phyloP scores from a whole-genome alignment of 2,329 filamentous ascomycete species.

The Neobulgaria alba region DNA sequence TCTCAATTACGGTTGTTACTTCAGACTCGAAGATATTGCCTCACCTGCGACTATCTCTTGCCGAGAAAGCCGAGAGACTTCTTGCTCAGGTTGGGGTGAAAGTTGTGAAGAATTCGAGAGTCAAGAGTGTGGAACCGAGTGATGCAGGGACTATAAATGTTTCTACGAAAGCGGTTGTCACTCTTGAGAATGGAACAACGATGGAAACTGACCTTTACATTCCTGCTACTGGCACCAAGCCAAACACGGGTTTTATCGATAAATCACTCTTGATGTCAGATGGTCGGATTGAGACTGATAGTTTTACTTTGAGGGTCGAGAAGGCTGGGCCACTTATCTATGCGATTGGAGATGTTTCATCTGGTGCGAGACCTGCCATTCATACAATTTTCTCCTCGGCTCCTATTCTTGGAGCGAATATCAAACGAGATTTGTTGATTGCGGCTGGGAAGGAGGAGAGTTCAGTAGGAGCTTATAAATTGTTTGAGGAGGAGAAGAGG shows the following conservation, averaged over 20 bases:
- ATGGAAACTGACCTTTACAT: constrained; percentile 40
- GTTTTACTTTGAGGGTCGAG: constrained; percentile 32
- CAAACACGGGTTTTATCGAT: constrained; percentile 35
- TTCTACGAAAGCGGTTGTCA: constrained; percentile 28
- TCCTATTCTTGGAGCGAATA: constrained; percentile 38
- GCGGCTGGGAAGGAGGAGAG: constrained; percentile 23
- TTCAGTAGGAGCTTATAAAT: constrained; percentile 23
- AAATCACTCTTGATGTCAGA: constrained; percentile 27
- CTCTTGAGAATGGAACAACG: constrained; percentile 32
- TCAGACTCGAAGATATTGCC: constrained; percentile 34
- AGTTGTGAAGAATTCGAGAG: constrained; percentile 34
- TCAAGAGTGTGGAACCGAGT: constrained; percentile 29
- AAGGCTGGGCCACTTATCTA: constrained; percentile 34
- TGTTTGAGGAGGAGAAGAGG: constrained; percentile 35
- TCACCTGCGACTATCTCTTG: constrained; percentile 31
- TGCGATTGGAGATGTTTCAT: constrained; percentile 38
- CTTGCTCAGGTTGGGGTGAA: constrained; percentile 39
- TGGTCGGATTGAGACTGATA: constrained; percentile 33
- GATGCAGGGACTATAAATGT: constrained; percentile 26
- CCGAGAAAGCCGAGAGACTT: constrained; percentile 33
- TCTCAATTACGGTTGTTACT: constrained; percentile 38
- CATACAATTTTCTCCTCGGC: constrained; percentile 35
- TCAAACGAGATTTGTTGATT: constrained; percentile 40
- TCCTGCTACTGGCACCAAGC: constrained; percentile 34
- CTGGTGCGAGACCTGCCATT: constrained; percentile 33